Percentiles rank a stretch among this genome's conserved stretches.
Conservation (phyloP, 2,329 filamentous ascomycete species). For the Sporothrix humicola region DNA sequence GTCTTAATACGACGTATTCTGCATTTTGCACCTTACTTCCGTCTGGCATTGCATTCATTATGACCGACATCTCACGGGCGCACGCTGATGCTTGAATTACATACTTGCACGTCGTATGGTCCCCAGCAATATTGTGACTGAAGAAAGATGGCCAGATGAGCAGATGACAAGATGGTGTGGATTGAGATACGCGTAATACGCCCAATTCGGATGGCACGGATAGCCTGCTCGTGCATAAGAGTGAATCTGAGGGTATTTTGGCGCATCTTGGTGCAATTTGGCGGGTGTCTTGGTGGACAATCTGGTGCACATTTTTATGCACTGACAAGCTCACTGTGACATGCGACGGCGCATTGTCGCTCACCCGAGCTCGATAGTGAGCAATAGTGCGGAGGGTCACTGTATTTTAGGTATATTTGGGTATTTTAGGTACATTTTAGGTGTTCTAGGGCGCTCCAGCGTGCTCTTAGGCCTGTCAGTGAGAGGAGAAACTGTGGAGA, state of each 20-base stretch:
- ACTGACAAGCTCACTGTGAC: background rate
- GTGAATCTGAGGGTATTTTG: too few relatives aligned
- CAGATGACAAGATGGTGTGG: background rate
- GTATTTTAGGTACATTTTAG: background rate
- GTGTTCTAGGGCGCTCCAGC: background rate
- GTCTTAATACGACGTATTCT: background rate
- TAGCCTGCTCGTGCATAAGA: too few relatives aligned
- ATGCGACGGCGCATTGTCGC: background rate
- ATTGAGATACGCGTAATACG: slow-evolving; percentile 27
- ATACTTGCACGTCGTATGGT: too few relatives aligned
- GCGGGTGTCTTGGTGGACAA: too few relatives aligned
- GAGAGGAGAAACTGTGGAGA: slow-evolving; percentile 18
- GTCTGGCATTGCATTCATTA: background rate
- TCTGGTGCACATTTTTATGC: background rate
- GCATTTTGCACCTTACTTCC: slow-evolving; percentile 1
- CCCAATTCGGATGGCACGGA: slow-evolving; percentile 32
- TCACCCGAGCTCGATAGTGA: slow-evolving; percentile 12
- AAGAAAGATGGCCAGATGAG: background rate
- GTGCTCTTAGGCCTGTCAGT: background rate
- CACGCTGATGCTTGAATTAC: background rate
- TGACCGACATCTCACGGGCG: background rate
- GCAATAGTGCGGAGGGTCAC: background rate
- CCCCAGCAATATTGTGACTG: too few relatives aligned
- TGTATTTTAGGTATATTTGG: too few relatives aligned
- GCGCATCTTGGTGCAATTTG: too few relatives aligned